A percentile compares a stretch with the other conserved stretches of the same genome.
These are phyloP conservation scores for Pelargonium cotyledonis DNA, from an alignment of 441 rosid species.

Conservation along the genomic window DNA sequence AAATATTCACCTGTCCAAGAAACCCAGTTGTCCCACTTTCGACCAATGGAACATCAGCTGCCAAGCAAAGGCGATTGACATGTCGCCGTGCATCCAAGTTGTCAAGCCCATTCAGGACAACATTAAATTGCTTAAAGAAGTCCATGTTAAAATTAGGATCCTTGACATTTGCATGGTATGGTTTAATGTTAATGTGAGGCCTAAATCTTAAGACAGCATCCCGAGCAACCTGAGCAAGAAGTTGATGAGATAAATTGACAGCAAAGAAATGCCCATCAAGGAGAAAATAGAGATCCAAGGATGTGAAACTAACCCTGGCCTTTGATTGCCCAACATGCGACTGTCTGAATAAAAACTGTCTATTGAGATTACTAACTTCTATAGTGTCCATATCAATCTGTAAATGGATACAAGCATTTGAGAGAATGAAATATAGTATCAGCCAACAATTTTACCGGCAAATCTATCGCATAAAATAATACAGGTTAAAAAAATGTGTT, in stretches of 20 bases:
- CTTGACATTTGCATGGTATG: conserved; percentile 91
- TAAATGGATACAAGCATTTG: conserved; percentile 19
- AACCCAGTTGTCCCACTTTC: conserved; percentile 99
- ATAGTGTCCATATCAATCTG: conserved; percentile 99
- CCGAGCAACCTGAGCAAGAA: conserved; percentile 71
- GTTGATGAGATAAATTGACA: conserved; percentile 10
- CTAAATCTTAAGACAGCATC: conserved; percentile 89
- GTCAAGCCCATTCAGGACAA: conserved; percentile 91
- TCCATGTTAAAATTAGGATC: conserved; percentile 72
- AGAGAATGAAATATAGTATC: conserved; percentile 5
- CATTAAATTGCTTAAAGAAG: conserved; percentile 86
- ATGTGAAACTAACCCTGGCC: conserved; percentile 57
- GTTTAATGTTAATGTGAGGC: conserved; percentile 66
- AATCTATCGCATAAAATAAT: not conserved
- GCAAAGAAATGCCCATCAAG: conserved; percentile 5
- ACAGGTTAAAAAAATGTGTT: not conserved
- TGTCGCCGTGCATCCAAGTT: conserved; percentile 94
- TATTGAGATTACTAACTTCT: conserved; percentile 96
- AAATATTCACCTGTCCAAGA: conserved; percentile 75
- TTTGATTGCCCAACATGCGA: conserved; percentile 96
- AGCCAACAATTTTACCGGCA: not conserved
- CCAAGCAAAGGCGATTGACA: conserved; percentile 94
- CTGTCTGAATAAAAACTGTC: conserved; percentile 86
- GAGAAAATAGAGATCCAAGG: conserved; percentile 1
- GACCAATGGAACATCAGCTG: conserved; percentile 89